Percentiles rank a stretch among this genome's conserved stretches.
Conservation (phyloP, 768 basidiomycete genomes). For the Termitomyces sp. region DNA sequence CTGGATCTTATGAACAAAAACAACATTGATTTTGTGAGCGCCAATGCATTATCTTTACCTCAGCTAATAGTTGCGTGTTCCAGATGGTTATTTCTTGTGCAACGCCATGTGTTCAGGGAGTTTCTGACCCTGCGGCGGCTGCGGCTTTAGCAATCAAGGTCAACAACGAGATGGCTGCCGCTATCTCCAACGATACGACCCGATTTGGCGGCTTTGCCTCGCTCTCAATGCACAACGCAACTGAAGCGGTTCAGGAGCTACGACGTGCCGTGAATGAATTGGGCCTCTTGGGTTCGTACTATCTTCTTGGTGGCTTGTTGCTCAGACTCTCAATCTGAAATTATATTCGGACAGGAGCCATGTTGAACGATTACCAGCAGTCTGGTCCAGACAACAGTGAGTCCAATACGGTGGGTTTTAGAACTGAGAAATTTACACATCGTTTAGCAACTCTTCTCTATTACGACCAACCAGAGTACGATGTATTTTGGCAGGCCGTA, state of each 20-base stretch:
- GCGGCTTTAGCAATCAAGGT: conserved; percentile 30
- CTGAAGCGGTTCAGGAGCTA: conserved; percentile 35
- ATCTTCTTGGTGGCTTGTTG: neutral
- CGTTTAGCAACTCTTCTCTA: conserved; percentile 30
- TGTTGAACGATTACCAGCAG: conserved; percentile 43
- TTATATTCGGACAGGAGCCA: conserved; percentile 21
- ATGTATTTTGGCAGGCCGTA: conserved; percentile 35
- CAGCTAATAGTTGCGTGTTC: neutral
- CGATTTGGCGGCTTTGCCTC: conserved; percentile 41
- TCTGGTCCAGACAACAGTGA: conserved; percentile 35
- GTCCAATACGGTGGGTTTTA: neutral
- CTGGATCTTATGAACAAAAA: conserved; percentile 33
- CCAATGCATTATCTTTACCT: neutral
- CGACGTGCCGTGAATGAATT: conserved; percentile 35
- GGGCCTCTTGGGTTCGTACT: conserved; percentile 31
- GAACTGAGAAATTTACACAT: neutral
- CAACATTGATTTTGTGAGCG: conserved; percentile 32
- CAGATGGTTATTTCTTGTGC: conserved; percentile 41
- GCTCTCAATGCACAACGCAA: conserved; percentile 43
- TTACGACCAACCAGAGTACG: conserved; percentile 36
- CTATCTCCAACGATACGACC: conserved; percentile 34
- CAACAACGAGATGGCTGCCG: conserved; percentile 33
- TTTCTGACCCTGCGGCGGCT: conserved; percentile 29
- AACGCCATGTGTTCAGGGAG: conserved; percentile 34
- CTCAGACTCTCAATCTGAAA: neutral